Evolutionary conservation across 2,329 filamentous ascomycete genomes (phyloP), one percentile per base, ranked within the genome.

Genomic region (Botrytis porri): DNA sequence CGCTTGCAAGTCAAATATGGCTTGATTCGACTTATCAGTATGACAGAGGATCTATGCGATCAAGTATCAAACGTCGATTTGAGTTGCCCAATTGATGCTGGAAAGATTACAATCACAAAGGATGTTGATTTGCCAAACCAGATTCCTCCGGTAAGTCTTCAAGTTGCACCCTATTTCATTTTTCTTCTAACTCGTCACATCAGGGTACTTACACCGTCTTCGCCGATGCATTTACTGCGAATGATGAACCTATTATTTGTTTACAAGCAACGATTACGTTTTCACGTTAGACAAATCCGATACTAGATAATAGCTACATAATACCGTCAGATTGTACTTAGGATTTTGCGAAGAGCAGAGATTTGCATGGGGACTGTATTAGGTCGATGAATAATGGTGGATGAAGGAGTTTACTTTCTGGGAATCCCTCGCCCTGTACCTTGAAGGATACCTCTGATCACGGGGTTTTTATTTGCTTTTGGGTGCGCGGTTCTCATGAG

Each of bases 1-100:
- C 86, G 91, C 65, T 82, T 99, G 59, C 88, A 90, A 77, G 95
- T 99, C 84, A 98, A 97, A 85, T 98, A 97, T 83, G 95, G 95
- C 74, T 86, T 97, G 77, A 98, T 99, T 82, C 93, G 90, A 72
- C 88, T 99, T 76, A 89, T 99, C 83, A 93, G 88, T 82, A 92
- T 92, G 77, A 88, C 87, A 77, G 90, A 91, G 79, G 92, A 97
- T 81, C 88, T 98, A 54, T 99, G 96, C 85, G 93, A 98, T 74
- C 92, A 97, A 82, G 89, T 97, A 77, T 86, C 88, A 81, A 94
- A 98, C 77, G 93, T 98, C 62, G 94, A 98, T 79, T 85, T 98
- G 73, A 84, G 93, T 79, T 99, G 96, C 83, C 96, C 96, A 66
- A 87, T 99, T 74, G 86, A 97, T 83, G 89, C 93, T 84, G 95